phyloP scores from a whole-genome alignment of 2,329 filamentous ascomycete genomes.

The Calonectria pauciramosa region DNA sequence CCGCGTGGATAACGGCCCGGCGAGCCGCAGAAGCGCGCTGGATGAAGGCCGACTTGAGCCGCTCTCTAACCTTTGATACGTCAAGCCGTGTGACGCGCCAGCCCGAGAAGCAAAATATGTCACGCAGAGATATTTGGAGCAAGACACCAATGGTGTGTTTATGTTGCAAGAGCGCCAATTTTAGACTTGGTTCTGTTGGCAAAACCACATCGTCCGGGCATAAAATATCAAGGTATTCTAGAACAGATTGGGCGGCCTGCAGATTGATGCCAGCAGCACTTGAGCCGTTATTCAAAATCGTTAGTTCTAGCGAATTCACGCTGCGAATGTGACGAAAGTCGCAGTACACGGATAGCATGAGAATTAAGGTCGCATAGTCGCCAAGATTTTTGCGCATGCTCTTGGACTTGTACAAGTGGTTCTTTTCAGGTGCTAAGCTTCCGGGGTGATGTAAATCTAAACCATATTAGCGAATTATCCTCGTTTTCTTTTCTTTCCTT shows the following conservation, averaged over 20 bases:
- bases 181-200: background rate
- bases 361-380: background rate
- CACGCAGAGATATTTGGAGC: background rate
- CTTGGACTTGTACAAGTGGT: background rate
- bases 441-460: background rate
- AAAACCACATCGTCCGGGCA: background rate
- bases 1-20: background rate
- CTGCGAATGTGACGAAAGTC: background rate
- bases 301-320: background rate
- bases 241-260: background rate
- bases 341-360: background rate
- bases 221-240: background rate
- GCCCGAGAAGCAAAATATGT: slow-evolving; percentile 1
- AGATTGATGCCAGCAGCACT: background rate
- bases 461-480: background rate
- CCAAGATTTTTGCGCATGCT: background rate
- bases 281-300: background rate
- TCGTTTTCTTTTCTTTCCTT: background rate
- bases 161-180: background rate
- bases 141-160: background rate
- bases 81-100: background rate
- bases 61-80: background rate
- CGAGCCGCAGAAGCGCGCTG: background rate
- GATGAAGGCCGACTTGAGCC: background rate
- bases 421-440: background rate